Evolutionary conservation across 108 stramenopile genomes (phyloP), one percentile per base, ranked within the genome.

Genomic region (Nannochloropsis salina): DNA sequence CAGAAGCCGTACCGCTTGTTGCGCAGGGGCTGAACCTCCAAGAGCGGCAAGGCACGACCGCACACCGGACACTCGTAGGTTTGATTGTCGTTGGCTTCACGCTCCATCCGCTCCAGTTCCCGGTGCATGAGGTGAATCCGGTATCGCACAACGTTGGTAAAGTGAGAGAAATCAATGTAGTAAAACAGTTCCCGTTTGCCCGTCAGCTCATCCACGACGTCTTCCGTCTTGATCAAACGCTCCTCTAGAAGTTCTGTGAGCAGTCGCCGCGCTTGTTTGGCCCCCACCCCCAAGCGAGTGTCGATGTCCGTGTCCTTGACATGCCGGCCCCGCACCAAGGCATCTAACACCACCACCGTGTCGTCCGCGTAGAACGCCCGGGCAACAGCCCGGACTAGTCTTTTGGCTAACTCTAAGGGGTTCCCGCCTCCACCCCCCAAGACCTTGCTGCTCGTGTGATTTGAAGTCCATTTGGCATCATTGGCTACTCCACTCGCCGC

Each of bases 171-270:
- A 74, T 74, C 61, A 2, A 74, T 74, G n/a, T 74, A 74, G 61
- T 74, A 74, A n/a, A n/a, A 74, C n/a, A 74, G n/a, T 6, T 74
- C 61, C 61, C 61, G 61, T 6, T 74, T 74, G 20, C 61, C 61
- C 61, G 61, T 74, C 61, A n/a, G 8, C 61, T 74, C 61, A 6
- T 74, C 61, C 8, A 74, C 20, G 20, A 74, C 2, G 61, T 74
- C 61, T 74, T 74, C 61, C 4, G 61, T 74, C 61, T n/a, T 15
- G 6, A 74, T 74, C 61, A 74, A 74, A n/a, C n/a, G 61, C 61
- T 74, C 61, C 61, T 74, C 61, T n/a, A 74, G n/a, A n/a, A 74
- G n/a, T 8, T 74, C 61, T n/a, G 61, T 74, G 61, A 74, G 61
- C 61, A 74, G 61, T 15, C 61, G 61, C 61, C 61, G 61, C 3